A percentile compares a stretch with the other conserved stretches of the same genome.
These are phyloP conservation scores for Cytospora chrysosperma DNA, from an alignment of 2,329 filamentous ascomycete species.

Conservation along the genomic window DNA sequence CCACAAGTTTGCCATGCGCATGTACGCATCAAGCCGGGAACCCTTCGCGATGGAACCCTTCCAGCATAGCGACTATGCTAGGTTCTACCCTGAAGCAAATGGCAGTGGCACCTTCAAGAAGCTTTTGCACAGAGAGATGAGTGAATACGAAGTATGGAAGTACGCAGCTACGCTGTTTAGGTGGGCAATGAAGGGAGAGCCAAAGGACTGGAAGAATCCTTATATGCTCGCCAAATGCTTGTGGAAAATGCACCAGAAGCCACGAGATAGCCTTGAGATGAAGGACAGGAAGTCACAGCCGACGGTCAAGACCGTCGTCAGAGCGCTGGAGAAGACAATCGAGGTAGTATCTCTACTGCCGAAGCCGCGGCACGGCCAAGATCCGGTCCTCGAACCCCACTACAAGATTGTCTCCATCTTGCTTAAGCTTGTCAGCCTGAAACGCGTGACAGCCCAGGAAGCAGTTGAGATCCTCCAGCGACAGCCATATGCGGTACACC, in stretches of 20 bases:
- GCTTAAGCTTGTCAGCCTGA: conserved; percentile 71
- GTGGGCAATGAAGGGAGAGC: conserved; percentile 54
- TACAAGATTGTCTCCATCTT: conserved; percentile 84
- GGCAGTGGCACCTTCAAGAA: conserved; percentile 52
- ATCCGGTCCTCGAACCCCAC: conserved; percentile 86
- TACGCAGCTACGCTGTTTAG: conserved; percentile 56
- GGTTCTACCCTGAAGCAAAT: conserved; percentile 54
- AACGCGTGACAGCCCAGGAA: conserved; percentile 47
- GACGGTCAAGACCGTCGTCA: conserved; percentile 43
- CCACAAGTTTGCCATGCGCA: conserved; percentile 59
- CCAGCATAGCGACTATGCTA: conserved; percentile 53
- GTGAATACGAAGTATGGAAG: conserved; percentile 61
- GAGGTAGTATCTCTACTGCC: conserved; percentile 50
- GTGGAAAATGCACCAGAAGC: conserved; percentile 62
- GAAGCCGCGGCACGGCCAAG: conserved; percentile 58
- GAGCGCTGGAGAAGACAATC: conserved; percentile 51
- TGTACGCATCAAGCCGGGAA: conserved; percentile 62
- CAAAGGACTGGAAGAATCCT: conserved; percentile 58
- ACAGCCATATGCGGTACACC: conserved; percentile 54
- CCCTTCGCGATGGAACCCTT: conserved; percentile 64
- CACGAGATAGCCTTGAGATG: conserved; percentile 42
- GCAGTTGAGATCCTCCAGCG: conserved; percentile 54
- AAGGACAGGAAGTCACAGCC: conserved; percentile 42
- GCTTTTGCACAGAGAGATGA: conserved; percentile 56
- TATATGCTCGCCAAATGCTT: conserved; percentile 63